Conservation (phyloP, 139 green algal genomes). For the Zygnema circumcarinatum region DNA sequence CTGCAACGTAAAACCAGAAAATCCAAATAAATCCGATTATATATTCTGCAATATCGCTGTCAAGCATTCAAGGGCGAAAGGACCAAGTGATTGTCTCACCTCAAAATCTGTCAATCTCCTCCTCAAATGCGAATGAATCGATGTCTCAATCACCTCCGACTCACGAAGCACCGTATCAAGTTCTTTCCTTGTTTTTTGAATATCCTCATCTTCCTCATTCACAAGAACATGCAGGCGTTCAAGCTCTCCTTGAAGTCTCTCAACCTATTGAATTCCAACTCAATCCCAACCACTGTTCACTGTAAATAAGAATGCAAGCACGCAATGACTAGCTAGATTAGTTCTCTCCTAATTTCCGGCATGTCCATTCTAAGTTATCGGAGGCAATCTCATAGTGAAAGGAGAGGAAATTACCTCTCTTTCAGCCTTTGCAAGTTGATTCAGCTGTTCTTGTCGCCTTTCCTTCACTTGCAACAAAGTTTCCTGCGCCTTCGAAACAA, state of each 20-base stretch:
- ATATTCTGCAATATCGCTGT: too few species aligned
- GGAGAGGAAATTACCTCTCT: background rate
- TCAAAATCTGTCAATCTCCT: background rate
- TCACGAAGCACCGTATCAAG: background rate
- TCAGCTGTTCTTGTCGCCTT: background rate
- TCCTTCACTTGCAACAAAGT: background rate
- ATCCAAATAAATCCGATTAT: too few species aligned
- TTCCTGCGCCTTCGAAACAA: background rate
- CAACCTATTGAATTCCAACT: background rate
- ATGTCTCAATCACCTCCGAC: background rate
- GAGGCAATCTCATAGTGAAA: too few species aligned
- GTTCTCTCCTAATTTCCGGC: too few species aligned
- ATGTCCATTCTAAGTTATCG: too few species aligned
- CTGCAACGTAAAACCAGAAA: too few species aligned
- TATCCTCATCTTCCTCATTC: background rate
- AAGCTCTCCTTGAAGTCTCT: background rate
- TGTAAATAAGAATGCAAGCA: too few species aligned
- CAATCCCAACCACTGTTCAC: too few species aligned
- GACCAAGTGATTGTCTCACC: too few species aligned
- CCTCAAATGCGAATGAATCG: background rate
- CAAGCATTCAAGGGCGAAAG: too few species aligned
- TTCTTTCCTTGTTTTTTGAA: background rate
- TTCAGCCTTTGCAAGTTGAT: background rate
- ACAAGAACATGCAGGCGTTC: background rate
- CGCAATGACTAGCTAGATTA: too few species aligned